These are phyloP conservation scores for Tolypocladium ophioglossoides DNA, from an alignment of 2,329 filamentous ascomycete genomes.

Conservation along the genomic window DNA sequence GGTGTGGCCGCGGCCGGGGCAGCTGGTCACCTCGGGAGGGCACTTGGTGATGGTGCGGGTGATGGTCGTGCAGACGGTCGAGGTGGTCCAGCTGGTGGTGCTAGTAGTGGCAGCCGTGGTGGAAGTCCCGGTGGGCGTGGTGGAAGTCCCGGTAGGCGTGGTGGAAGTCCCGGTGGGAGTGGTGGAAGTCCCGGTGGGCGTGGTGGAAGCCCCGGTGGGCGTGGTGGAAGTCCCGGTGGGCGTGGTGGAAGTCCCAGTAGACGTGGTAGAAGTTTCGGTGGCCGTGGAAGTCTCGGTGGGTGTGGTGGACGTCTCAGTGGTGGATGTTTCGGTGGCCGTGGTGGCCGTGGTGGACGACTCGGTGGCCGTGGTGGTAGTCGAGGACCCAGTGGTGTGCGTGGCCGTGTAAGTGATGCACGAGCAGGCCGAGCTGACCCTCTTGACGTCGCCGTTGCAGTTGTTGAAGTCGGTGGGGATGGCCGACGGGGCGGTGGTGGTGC, in stretches of 20 bases:
- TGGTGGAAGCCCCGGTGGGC: no score
- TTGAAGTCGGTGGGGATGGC: conserved; percentile 19
- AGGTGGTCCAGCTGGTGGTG: conserved; percentile 15
- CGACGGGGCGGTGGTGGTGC: conserved; percentile 13
- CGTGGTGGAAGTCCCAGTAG: no score
- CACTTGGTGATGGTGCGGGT: conserved; percentile 18
- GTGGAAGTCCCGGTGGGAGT: no score
- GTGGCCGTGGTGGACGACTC: conserved; percentile 6
- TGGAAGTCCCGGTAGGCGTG: not conserved
- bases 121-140: conserved; percentile 4
- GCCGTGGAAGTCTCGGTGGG: not conserved
- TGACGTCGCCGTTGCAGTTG: conserved; percentile 14
- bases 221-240: no score
- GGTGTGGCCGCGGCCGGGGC: conserved; percentile 15
- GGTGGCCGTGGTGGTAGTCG: not conserved
- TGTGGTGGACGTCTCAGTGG: not conserved
- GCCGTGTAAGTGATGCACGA: conserved; percentile 26
- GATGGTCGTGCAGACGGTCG: conserved; percentile 19
- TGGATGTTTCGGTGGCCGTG: no score
- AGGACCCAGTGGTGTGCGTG: conserved; percentile 12
- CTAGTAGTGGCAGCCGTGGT: conserved; percentile 1
- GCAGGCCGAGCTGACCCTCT: conserved; percentile 21
- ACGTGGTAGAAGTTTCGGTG: no score
- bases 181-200: no score
- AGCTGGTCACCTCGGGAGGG: conserved; percentile 17